These are phyloP conservation scores for Cladorrhinum sp. DNA, from an alignment of 2,329 filamentous ascomycete genomes.

Conservation along the genomic window DNA sequence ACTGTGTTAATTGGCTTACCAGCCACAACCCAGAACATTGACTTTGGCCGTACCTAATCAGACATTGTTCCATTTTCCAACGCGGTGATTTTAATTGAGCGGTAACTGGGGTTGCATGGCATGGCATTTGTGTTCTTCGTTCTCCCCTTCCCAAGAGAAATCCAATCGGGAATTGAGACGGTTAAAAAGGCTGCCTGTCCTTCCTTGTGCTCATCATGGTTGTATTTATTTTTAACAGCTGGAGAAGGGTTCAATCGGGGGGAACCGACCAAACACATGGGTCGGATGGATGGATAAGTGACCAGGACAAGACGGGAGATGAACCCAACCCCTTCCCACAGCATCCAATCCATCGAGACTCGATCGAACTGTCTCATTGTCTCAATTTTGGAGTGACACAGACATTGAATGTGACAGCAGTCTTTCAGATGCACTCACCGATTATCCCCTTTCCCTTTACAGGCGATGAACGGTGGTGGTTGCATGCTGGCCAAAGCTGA, in stretches of 20 bases:
- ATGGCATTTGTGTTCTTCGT: not conserved
- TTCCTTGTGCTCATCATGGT: not conserved
- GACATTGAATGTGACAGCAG: not conserved
- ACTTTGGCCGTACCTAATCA: not conserved
- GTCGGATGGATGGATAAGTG: not conserved
- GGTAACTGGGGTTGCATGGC: not conserved
- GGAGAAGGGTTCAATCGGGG: not conserved
- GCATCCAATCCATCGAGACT: not conserved
- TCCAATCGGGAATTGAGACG: not conserved
- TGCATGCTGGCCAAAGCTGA: constrained; percentile 4
- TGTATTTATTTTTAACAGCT: not conserved
- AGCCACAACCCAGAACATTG: not conserved
- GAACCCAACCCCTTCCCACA: not conserved
- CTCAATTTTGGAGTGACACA: not conserved
- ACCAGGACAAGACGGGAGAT: not conserved
- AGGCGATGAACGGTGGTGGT: constrained; percentile 10
- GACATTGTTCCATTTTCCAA: not conserved
- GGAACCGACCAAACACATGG: not conserved
- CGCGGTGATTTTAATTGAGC: not conserved
- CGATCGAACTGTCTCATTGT: not conserved
- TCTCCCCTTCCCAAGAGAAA: not conserved
- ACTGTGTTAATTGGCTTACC: not conserved
- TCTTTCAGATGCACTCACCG: not conserved
- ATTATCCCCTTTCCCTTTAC: not conserved
- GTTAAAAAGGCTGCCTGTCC: not conserved